A percentile compares a stretch with the other conserved stretches of the same genome.
Evolutionary conservation across 2,329 filamentous ascomycete genomes (phyloP).

Genomic region (Sporothrix phasma): DNA sequence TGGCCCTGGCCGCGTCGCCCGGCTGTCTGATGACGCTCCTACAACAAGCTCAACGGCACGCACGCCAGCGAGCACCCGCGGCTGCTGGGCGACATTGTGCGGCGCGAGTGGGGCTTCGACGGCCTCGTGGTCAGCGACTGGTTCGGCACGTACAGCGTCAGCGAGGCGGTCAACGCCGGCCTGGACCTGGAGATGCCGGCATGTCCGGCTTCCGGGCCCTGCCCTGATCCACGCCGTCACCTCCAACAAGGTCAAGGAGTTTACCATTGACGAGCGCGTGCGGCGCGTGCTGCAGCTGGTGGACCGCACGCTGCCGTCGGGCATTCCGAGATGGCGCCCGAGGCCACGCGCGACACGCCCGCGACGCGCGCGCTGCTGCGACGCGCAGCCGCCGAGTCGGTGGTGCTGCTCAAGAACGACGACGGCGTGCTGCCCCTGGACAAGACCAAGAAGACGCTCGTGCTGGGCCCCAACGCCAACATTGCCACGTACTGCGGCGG

Average conservation of each 20-base stretch:
- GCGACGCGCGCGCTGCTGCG: conserved; percentile 15
- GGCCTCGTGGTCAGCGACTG: conserved; percentile 33
- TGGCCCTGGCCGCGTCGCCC: conserved; percentile 28
- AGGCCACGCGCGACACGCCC: conserved; percentile 7
- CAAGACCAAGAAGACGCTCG: conserved; percentile 31
- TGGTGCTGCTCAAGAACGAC: conserved; percentile 38
- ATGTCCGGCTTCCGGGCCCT: conserved; percentile 22
- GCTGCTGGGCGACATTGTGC: conserved; percentile 27
- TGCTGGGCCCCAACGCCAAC: conserved; percentile 42
- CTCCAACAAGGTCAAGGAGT: conserved; percentile 20
- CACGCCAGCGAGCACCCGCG: conserved; percentile 30
- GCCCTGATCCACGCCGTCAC: conserved; percentile 9
- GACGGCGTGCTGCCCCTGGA: conserved; percentile 40
- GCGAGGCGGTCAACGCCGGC: conserved; percentile 21
- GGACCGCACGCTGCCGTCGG: background rate
- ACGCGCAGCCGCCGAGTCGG: conserved; percentile 13
- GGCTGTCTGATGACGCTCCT: conserved; percentile 31
- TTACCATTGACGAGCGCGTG: conserved; percentile 23
- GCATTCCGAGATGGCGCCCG: conserved; percentile 13
- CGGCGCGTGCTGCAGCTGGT: conserved; percentile 23
- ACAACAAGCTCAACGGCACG: conserved; percentile 32
- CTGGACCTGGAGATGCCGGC: conserved; percentile 26
- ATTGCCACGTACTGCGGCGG: conserved; percentile 25
- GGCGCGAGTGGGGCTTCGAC: conserved; percentile 31
- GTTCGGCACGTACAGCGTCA: conserved; percentile 24